Evolutionary conservation across 2,329 filamentous ascomycete species (phyloP).

Genomic region (Sarocladium strictum): DNA sequence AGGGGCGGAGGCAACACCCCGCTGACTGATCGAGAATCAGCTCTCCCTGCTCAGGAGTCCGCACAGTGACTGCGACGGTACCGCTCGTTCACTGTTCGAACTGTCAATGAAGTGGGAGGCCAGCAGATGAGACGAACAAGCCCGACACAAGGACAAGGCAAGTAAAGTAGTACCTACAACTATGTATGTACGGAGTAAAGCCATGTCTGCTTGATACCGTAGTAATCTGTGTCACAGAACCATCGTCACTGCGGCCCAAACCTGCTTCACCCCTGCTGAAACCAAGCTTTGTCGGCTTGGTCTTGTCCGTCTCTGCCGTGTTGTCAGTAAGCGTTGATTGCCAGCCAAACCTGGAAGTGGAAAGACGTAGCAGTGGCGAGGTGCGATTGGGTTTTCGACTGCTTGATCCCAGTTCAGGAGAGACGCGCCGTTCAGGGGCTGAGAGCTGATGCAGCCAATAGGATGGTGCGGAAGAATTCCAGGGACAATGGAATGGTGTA

Average conservation of each 20-base stretch:
- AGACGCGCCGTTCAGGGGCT: slow-evolving; percentile 9
- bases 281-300: slow-evolving; percentile 2
- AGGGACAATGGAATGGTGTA: not conserved
- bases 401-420: not conserved
- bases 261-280: slow-evolving; percentile 6
- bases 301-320: not conserved
- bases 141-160: too few species aligned
- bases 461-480: slow-evolving; percentile 1
- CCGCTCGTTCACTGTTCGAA: not conserved
- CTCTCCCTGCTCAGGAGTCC: not conserved
- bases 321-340: not conserved
- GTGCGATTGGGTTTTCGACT: slow-evolving; percentile 2
- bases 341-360: too few species aligned
- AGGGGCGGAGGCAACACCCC: not conserved
- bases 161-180: too few species aligned
- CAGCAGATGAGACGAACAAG: not conserved
- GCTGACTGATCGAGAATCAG: not conserved
- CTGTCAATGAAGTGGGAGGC: not conserved
- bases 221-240: not conserved
- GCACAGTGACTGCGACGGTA: too few species aligned
- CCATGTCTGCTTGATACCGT: not conserved
- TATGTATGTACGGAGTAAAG: too few species aligned
- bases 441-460: not conserved
- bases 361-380: too few species aligned
- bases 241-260: not conserved